phyloP scores from a whole-genome alignment of 768 basidiomycete genomes.

The Tricholoma matsutake region DNA sequence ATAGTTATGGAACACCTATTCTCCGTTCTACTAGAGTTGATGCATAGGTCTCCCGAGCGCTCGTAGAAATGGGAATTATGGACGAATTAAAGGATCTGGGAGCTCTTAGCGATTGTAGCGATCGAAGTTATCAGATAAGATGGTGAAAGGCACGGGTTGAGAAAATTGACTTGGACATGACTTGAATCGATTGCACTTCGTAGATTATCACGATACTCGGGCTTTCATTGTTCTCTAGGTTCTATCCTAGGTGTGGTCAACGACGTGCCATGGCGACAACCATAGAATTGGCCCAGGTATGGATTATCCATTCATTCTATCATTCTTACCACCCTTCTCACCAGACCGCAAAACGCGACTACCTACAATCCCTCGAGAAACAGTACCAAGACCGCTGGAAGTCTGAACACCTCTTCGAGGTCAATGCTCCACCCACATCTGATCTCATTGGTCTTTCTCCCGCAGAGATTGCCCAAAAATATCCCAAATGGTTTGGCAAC shows the following conservation, averaged over 20 bases:
- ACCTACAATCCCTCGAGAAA: slow-evolving; percentile 77
- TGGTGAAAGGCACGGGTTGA: too few relatives aligned
- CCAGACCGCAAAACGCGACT: slow-evolving; percentile 93
- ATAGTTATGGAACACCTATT: too few relatives aligned
- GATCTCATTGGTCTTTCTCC: slow-evolving; percentile 62
- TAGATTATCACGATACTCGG: background rate
- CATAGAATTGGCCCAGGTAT: slow-evolving; percentile 61
- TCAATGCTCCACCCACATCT: slow-evolving; percentile 70
- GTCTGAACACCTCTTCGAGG: slow-evolving; percentile 76
- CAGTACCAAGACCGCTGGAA: slow-evolving; percentile 84
- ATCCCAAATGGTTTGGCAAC: slow-evolving; percentile 97
- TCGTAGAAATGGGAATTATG: too few relatives aligned
- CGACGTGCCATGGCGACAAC: slow-evolving; percentile 51
- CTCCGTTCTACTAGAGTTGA: too few relatives aligned
- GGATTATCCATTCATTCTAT: slow-evolving; percentile 7
- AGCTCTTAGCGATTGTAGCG: too few relatives aligned
- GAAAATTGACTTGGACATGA: too few relatives aligned
- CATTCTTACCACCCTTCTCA: slow-evolving; percentile 5
- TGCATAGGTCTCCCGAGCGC: too few relatives aligned
- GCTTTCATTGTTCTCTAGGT: background rate
- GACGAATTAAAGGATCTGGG: too few relatives aligned
- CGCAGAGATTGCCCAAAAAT: slow-evolving; percentile 65
- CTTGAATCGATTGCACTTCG: too few relatives aligned
- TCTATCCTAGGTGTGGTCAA: background rate
- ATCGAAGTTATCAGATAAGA: too few relatives aligned